Evolutionary conservation across 2,329 filamentous ascomycete genomes (phyloP).

Genomic region (Cercospora sp.): DNA sequence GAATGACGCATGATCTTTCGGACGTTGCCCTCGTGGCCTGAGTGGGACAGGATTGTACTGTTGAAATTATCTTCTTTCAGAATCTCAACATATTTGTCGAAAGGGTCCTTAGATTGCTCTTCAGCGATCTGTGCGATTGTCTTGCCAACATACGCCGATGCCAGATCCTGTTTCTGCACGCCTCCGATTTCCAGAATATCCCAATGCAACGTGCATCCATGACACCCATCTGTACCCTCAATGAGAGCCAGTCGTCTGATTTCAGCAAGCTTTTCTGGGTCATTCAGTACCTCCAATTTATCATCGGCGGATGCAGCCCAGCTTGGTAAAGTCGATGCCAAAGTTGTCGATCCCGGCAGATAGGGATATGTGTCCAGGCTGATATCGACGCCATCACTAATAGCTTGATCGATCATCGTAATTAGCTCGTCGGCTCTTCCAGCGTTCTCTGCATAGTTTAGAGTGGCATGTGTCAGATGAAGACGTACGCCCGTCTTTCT

Average conservation of each 20-base stretch:
- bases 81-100: constrained; percentile 33
- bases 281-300: constrained; percentile 27
- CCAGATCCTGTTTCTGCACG: constrained; percentile 27
- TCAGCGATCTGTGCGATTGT: constrained; percentile 32
- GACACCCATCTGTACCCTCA: constrained; percentile 34
- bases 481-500: constrained; percentile 33
- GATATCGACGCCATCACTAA: constrained; percentile 31
- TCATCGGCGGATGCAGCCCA: constrained; percentile 32
- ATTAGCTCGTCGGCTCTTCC: constrained; percentile 33
- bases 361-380: constrained; percentile 36
- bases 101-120: constrained; percentile 29
- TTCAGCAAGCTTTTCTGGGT: constrained; percentile 25
- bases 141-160: constrained; percentile 31
- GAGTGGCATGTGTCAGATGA: constrained; percentile 36
- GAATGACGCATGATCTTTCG: constrained; percentile 34
- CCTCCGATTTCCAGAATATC: constrained; percentile 35
- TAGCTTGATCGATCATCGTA: constrained; percentile 32
- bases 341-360: constrained; percentile 33
- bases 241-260: constrained; percentile 31
- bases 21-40: constrained; percentile 34
- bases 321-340: constrained; percentile 30
- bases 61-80: constrained; percentile 34
- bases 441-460: constrained; percentile 36
- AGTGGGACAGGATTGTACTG: constrained; percentile 34
- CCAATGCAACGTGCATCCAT: constrained; percentile 35